Conservation (phyloP, 2,329 filamentous ascomycete genomes). For the Arthrinium phaeospermum region DNA sequence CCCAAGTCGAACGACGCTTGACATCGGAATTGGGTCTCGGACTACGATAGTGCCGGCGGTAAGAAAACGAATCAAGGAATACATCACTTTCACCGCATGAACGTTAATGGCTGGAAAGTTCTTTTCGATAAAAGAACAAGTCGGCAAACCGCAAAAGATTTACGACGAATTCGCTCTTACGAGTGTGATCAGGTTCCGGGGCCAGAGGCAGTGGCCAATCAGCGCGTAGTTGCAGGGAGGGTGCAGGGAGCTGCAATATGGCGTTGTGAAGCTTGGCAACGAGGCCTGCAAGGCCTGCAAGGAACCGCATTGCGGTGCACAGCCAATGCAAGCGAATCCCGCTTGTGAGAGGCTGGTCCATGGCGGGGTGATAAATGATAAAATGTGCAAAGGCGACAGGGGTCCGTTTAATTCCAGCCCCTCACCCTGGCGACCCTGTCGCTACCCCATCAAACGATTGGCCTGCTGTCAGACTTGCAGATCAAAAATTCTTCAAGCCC, state of each 20-base stretch:
- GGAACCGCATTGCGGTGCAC: neutral
- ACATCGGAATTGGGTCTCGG: neutral
- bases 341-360: neutral
- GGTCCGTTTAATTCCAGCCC: neutral
- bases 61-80: constrained; percentile 9
- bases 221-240: neutral
- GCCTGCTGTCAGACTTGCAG: neutral
- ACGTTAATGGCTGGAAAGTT: neutral
- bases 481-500: constrained; percentile 10
- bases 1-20: neutral
- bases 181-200: neutral
- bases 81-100: constrained; percentile 16
- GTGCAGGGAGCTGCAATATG: neutral
- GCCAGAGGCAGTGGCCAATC: neutral
- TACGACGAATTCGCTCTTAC: neutral
- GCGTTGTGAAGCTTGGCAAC: neutral
- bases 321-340: neutral
- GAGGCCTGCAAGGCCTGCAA: neutral
- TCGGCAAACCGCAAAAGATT: neutral
- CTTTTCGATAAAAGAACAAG: neutral
- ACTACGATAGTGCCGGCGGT: neutral
- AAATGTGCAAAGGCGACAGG: neutral
- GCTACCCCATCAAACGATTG: neutral
- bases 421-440: neutral
- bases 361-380: constrained; percentile 10